Evolutionary conservation across 495 filamentous ascomycete species (phyloP).

Genomic region (Diplogelasinospora grovesii): DNA sequence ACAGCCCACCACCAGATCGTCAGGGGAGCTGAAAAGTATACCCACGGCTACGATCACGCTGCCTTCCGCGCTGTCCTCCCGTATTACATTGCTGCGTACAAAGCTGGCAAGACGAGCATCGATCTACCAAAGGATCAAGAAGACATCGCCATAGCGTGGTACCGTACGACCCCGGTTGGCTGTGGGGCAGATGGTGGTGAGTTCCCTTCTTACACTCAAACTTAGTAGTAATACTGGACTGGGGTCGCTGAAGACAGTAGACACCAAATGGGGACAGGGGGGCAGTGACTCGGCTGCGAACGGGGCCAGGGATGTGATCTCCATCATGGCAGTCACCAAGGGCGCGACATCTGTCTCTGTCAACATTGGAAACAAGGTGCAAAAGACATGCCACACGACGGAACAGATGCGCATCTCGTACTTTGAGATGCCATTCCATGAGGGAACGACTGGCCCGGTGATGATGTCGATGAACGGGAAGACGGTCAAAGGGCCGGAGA

Average conservation of each 20-base stretch:
- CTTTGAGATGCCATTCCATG: constrained; percentile 48
- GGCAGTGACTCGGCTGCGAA: constrained; percentile 29
- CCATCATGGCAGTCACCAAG: constrained; percentile 36
- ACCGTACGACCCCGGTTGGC: constrained; percentile 43
- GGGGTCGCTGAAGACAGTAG: constrained; percentile 11
- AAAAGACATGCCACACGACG: constrained; percentile 34
- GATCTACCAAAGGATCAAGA: constrained; percentile 38
- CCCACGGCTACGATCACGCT: constrained; percentile 32
- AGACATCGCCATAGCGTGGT: constrained; percentile 56
- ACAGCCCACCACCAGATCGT: constrained; percentile 45
- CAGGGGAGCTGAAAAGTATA: constrained; percentile 43
- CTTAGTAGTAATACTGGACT: neutral
- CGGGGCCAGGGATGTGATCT: constrained; percentile 41
- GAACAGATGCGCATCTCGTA: constrained; percentile 35
- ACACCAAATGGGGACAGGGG: constrained; percentile 41
- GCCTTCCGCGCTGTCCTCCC: constrained; percentile 47
- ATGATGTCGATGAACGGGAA: constrained; percentile 44
- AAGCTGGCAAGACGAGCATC: constrained; percentile 40
- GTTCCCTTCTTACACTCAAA: constrained; percentile 17
- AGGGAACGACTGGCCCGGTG: constrained; percentile 40
- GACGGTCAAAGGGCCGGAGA: constrained; percentile 37
- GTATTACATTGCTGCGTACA: constrained; percentile 60
- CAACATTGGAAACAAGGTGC: constrained; percentile 41
- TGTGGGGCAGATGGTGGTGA: constrained; percentile 30
- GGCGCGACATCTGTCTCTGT: constrained; percentile 35